These are phyloP conservation scores for Pythium phragmitis DNA, from an alignment of 352 stramenopile species.

Conservation along the genomic window DNA sequence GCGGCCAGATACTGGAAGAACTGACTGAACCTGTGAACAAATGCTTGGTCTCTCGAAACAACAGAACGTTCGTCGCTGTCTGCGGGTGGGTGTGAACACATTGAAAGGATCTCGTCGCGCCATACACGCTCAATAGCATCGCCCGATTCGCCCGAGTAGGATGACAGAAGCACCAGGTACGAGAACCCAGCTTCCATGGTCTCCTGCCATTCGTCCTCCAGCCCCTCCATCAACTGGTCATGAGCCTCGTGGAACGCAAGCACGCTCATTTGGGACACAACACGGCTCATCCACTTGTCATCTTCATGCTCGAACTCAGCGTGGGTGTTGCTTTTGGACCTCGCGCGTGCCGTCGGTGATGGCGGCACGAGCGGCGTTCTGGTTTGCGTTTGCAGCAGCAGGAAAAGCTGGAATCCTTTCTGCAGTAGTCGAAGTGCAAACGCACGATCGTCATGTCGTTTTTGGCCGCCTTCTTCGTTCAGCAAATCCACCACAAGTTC, in stretches of 20 bases:
- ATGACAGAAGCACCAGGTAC: conserved; percentile 50
- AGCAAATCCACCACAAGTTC: conserved; percentile 70
- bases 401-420: conserved; percentile 51
- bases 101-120: conserved; percentile 31
- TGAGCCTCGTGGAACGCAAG: conserved; percentile 13
- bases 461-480: conserved; percentile 37
- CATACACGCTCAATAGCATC: conserved; percentile 39
- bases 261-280: conserved; percentile 12
- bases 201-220: conserved; percentile 11
- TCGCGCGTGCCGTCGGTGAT: conserved; percentile 1
- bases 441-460: conserved; percentile 27
- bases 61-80: not conserved
- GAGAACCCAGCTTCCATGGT: conserved; percentile 44
- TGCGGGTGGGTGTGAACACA: conserved; percentile 13
- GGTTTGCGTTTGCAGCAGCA: conserved; percentile 25
- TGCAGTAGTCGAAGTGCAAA: conserved; percentile 63
- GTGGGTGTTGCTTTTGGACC: not conserved
- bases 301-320: not conserved
- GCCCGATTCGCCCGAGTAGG: conserved; percentile 3
- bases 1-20: conserved; percentile 15
- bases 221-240: not conserved
- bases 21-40: conserved; percentile 9
- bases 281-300: conserved; percentile 11
- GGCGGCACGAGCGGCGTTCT: conserved; percentile 9
- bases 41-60: not conserved